A percentile compares a stretch with the other conserved stretches of the same genome.
phyloP scores from a whole-genome alignment of 192 early-diverging fungal species.

The Coemansia sp. region DNA sequence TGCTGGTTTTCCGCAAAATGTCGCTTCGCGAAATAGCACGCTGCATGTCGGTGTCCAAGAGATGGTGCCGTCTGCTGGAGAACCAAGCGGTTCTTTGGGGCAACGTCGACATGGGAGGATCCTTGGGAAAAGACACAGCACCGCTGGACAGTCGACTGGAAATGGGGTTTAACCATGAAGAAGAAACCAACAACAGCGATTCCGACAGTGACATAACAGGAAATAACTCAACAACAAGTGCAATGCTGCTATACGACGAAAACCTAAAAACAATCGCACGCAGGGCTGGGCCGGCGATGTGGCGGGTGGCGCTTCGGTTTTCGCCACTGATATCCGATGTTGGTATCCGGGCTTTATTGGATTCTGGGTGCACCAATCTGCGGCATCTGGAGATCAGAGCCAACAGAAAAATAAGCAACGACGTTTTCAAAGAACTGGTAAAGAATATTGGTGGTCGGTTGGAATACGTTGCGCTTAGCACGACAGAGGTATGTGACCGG shows the following conservation, averaged over 20 bases:
- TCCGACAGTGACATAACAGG: background rate
- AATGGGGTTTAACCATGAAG: background rate
- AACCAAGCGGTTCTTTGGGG: constrained; percentile 31
- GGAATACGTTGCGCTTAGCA: constrained; percentile 21
- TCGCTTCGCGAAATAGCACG: constrained; percentile 23
- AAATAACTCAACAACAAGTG: background rate
- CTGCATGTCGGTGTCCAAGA: constrained; percentile 40
- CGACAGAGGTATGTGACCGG: constrained; percentile 19
- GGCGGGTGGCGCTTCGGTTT: constrained; percentile 20
- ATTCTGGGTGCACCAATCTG: constrained; percentile 31
- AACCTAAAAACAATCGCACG: constrained; percentile 23
- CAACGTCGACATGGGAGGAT: constrained; percentile 22
- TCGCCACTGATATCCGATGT: constrained; percentile 22
- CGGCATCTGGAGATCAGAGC: constrained; percentile 30
- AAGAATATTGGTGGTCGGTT: constrained; percentile 7
- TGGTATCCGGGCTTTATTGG: constrained; percentile 19
- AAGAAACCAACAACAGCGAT: background rate
- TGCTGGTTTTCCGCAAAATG: constrained; percentile 37
- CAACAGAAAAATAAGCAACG: constrained; percentile 19
- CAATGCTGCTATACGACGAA: constrained; percentile 13
- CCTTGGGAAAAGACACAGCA: background rate
- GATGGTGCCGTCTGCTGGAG: constrained; percentile 31
- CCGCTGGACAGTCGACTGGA: background rate
- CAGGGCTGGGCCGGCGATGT: constrained; percentile 36
- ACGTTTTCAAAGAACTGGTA: constrained; percentile 14